Percentiles rank a stretch among this genome's conserved stretches.
These are phyloP conservation scores for Pestalotiopsis sp. DNA, from an alignment of 2,329 filamentous ascomycete genomes.

Conservation along the genomic window DNA sequence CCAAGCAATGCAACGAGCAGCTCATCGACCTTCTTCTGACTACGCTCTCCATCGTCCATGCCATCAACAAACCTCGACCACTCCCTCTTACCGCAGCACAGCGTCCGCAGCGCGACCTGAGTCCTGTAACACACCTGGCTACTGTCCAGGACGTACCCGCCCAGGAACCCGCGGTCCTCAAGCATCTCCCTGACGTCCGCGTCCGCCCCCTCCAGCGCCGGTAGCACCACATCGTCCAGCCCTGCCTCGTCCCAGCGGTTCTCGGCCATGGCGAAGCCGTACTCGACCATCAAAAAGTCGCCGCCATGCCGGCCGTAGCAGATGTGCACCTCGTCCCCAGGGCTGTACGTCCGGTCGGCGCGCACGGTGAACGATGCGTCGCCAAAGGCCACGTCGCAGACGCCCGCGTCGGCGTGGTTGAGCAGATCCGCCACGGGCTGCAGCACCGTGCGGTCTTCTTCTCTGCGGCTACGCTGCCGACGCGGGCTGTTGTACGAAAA, in stretches of 20 bases:
- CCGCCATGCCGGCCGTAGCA: conserved; percentile 73
- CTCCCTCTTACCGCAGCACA: conserved; percentile 38
- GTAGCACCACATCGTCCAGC: conserved; percentile 50
- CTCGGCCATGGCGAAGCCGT: conserved; percentile 50
- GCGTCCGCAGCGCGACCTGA: conserved; percentile 51
- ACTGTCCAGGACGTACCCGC: conserved; percentile 53
- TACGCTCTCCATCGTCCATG: conserved; percentile 46
- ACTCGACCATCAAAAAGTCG: conserved; percentile 74
- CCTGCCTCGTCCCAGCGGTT: conserved; percentile 56
- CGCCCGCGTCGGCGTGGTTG: conserved; percentile 54
- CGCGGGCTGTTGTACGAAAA: conserved; percentile 58
- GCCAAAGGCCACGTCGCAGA: conserved; percentile 55
- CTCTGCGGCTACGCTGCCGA: conserved; percentile 39
- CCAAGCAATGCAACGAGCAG: conserved; percentile 40
- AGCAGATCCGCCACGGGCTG: conserved; percentile 76
- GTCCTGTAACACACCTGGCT: conserved; percentile 57
- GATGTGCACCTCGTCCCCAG: conserved; percentile 68
- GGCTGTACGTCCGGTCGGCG: conserved; percentile 50
- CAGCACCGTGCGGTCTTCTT: conserved; percentile 66
- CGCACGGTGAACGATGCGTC: conserved; percentile 56
- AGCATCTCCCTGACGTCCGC: conserved; percentile 38
- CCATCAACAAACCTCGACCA: conserved; percentile 52
- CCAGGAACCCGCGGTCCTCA: conserved; percentile 50
- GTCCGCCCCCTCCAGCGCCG: conserved; percentile 29
- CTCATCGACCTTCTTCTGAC: conserved; percentile 41